Evolutionary conservation across 2,329 filamentous ascomycete genomes (phyloP).

Genomic region (Alternaria consortialis): DNA sequence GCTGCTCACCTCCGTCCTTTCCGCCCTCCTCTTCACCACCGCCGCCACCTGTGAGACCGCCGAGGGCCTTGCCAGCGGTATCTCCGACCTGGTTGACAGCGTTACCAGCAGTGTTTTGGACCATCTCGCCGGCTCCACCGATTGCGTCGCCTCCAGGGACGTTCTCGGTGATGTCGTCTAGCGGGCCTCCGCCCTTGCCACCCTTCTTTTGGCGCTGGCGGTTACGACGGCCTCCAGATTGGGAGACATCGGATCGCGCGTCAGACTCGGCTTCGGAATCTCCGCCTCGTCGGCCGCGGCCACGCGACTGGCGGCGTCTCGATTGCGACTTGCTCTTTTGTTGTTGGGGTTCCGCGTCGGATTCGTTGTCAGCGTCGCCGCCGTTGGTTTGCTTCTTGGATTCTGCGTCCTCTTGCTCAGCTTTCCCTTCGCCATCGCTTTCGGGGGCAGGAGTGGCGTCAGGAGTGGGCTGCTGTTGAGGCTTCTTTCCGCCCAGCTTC

Average conservation of each 20-base stretch:
- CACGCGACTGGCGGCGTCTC: conserved; percentile 60
- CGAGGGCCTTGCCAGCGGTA: conserved; percentile 56
- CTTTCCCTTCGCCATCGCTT: conserved; percentile 55
- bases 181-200: conserved; percentile 57
- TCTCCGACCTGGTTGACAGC: conserved; percentile 58
- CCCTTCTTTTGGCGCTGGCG: conserved; percentile 61
- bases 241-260: conserved; percentile 63
- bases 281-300: conserved; percentile 56
- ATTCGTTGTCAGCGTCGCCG: conserved; percentile 49
- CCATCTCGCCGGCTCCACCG: conserved; percentile 63
- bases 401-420: conserved; percentile 54
- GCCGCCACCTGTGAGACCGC: conserved; percentile 58
- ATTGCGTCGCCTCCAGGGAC: conserved; percentile 62
- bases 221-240: conserved; percentile 64
- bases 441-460: conserved; percentile 58
- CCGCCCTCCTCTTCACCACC: conserved; percentile 44
- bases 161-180: conserved; percentile 65
- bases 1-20: conserved; percentile 57
- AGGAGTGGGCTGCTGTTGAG: conserved; percentile 57
- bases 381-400: conserved; percentile 43
- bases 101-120: conserved; percentile 64
- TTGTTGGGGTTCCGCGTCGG: conserved; percentile 56
- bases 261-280: conserved; percentile 65
- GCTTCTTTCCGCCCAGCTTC: conserved; percentile 59
- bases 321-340: conserved; percentile 57